Evolutionary conservation across 2,329 filamentous ascomycete species (phyloP), one percentile per base, ranked within the genome.

Genomic region (Colletotrichum lini): DNA sequence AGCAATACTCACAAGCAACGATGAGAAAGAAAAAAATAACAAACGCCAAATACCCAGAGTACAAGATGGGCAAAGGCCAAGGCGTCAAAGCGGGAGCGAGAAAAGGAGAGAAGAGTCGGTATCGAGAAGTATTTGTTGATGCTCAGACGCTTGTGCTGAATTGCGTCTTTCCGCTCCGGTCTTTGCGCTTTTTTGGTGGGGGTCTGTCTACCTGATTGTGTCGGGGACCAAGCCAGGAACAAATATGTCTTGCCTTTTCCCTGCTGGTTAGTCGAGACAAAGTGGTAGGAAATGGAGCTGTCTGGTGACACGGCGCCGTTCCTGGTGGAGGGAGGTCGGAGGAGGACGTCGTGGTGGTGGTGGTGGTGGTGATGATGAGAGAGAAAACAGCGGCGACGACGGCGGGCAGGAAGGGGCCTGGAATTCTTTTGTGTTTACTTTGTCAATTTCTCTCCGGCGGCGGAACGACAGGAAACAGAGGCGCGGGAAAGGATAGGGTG

Each of bases 381-480:
- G 57, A 52, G 57, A 68, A 68, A 26, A 69, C 58, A 35, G 47
- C 21, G 68, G 59, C 57, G 68, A 52, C 2, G 30, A 53, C 30
- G 23, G 60, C 23, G 35, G 59, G 53, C 47, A 40, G 66, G 62
- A 60, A 58, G 63, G 62, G 49, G 52, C 12, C 58, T 54, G 65
- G 65, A 71, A 68, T 71, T 71, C 52, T 71, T 68, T 63, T 71
- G 69, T 71, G 69, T 71, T 71, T 71, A 69, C 65, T 71, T 71
- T 71, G 65, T 58, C 58, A 54, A 45, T 68, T 71, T 64, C 69
- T 68, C 65, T 38, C 57, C 35, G 50, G 35, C 49, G 30, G 49
- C 58, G 30, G 30, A 35, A 35, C 2, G 30, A 35, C 30, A 35
- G 30, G 30, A 35, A 35, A 35, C 30, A 35, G 30, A 35, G 45